Base-by-base conservation (phyloP, 2,329 filamentous ascomycete genomes). In the Nothomitra cinnamomea region DNA sequence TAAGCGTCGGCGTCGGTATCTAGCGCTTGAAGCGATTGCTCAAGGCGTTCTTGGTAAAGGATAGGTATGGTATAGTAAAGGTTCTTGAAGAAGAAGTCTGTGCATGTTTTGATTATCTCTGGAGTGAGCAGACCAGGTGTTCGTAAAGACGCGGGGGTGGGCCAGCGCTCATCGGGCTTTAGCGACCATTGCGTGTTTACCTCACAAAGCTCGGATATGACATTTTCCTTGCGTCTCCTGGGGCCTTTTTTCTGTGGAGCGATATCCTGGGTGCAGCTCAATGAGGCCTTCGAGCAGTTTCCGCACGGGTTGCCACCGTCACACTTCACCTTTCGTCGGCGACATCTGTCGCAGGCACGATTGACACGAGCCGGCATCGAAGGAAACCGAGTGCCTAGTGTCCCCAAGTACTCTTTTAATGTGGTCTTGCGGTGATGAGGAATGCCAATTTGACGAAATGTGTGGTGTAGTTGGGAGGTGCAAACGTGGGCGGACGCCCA, bases 171-270 rank as follows among this genome's bases (percentile, higher is more conserved):
- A 38, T 28, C 21, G 28, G 22, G 40, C 24, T 43, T 35, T 13
- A 43, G 61, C 0, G 77, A 76, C 21, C 82, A 73, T 56, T 77
- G 81, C 17, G 78, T 80, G 63, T 86, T 82, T 0, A 73, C 82
- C 61, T 82, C 80, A 58, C 83, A 76, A 56, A 87, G 65, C 62
- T 86, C 82, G 62, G 80, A 85, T 65, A 87, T 83, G 55, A 87
- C 81, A 66, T 85, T 87, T 51, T 83, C 83, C 56, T 82, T 72
- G 32, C 80, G 83, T 58, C 83, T 82, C 67, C 85, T 85, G 43
- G 82, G 83, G 1, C 83, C 83, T 65, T 86, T 86, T 69, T 85
- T 86, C 68, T 84, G 82, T 1, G 82, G 82, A 36, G 85, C 78
- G 35, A 81, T 79, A 68, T 84, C 80, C 72, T 85, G 86, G 28